phyloP scores from a whole-genome alignment of 352 stramenopile genomes.

The Phytophthora melonis region DNA sequence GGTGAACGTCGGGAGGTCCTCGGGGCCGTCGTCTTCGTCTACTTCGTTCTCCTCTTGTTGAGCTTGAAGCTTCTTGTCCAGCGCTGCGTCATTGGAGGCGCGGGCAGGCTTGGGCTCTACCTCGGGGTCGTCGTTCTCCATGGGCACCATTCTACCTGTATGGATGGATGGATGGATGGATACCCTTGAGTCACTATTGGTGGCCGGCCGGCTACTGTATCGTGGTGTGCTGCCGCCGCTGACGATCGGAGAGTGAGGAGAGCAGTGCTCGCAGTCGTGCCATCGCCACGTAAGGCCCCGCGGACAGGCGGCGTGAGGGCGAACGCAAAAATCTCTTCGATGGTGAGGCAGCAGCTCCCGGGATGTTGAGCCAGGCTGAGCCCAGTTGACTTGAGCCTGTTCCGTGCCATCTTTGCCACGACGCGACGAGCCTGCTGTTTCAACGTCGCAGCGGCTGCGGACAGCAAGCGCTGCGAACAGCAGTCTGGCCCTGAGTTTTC shows the following conservation, averaged over 20 bases:
- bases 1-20: constrained; percentile 1
- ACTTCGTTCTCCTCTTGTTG: no score
- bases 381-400: background rate
- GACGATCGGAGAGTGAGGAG: background rate
- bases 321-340: background rate
- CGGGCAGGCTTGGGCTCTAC: background rate
- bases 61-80: background rate
- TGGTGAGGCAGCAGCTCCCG: background rate
- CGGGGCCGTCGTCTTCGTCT: background rate
- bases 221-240: background rate
- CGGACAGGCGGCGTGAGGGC: background rate
- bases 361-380: background rate
- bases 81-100: background rate
- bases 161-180: no score
- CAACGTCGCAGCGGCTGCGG: background rate
- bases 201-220: no score
- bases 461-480: background rate
- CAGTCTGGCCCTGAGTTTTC: background rate
- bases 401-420: background rate
- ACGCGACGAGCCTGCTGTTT: background rate
- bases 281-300: background rate
- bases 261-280: background rate
- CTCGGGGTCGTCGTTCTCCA: background rate
- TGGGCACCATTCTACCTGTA: no score
- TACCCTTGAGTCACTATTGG: no score